Conservation (phyloP, 306 rosid genomes). For the Calophaca sinica region DNA sequence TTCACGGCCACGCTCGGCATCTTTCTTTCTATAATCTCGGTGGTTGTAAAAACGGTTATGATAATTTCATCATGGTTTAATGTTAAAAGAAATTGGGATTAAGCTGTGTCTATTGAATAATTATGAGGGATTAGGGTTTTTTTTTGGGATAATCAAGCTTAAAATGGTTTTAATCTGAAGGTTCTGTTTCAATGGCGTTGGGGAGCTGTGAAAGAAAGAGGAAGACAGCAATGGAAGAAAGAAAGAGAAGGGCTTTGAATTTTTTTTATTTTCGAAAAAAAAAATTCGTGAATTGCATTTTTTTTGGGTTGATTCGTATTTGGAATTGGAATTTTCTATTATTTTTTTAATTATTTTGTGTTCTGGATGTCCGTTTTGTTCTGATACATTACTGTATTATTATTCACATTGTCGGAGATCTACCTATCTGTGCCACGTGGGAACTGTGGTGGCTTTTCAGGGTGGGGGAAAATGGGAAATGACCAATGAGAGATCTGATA, state of each 20-base stretch:
- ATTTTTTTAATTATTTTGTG: neutral
- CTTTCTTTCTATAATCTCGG: constrained; percentile 18
- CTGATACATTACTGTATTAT: neutral
- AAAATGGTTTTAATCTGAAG: constrained; percentile 44
- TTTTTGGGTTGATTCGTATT: neutral
- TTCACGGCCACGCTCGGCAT: constrained; percentile 97
- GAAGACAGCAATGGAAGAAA: neutral
- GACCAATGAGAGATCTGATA: too few species aligned
- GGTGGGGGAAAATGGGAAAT: too few species aligned
- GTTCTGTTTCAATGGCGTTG: constrained; percentile 49
- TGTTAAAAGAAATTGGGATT: neutral
- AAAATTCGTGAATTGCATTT: neutral
- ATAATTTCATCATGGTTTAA: constrained; percentile 45
- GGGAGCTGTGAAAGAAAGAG: constrained; percentile 7
- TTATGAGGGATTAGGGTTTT: constrained; percentile 34
- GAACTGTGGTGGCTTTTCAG: neutral
- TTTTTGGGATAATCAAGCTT: neutral
- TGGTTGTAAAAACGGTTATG: constrained; percentile 37
- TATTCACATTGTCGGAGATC: constrained; percentile 27
- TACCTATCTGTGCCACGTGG: constrained; percentile 31
- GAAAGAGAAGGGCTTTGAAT: neutral
- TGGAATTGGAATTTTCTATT: neutral
- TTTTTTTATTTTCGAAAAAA: neutral
- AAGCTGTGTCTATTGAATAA: constrained; percentile 15
- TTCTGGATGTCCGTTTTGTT: neutral